Percentiles rank a stretch among this genome's conserved stretches.
Evolutionary conservation across 1,139 yeast genomes (phyloP).

Genomic region (Candida pseudoviswanathii): DNA sequence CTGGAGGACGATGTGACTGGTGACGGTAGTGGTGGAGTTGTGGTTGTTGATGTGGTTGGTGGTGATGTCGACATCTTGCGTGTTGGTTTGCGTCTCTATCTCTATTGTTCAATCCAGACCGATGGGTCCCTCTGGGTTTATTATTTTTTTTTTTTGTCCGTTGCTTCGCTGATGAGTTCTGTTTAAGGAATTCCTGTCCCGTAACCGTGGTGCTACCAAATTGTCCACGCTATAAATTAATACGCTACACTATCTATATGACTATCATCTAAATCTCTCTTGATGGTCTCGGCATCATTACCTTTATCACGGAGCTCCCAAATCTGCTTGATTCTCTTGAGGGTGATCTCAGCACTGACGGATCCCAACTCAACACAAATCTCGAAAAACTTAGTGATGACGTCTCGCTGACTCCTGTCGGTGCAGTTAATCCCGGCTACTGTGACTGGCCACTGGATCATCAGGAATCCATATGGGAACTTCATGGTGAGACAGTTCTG

Average conservation of each 20-base stretch:
- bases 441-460: constrained; percentile 60
- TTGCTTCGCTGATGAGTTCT: constrained; percentile 4
- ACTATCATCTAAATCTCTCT: constrained; percentile 26
- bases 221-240: constrained; percentile 11
- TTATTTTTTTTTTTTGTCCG: neutral
- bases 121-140: neutral
- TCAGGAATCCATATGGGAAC: constrained; percentile 26
- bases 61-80: neutral
- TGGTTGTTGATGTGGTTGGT: neutral
- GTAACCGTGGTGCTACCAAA: too few relatives aligned
- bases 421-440: constrained; percentile 57
- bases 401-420: constrained; percentile 38
- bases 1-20: neutral
- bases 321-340: constrained; percentile 35
- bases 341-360: constrained; percentile 46
- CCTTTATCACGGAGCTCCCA: constrained; percentile 40
- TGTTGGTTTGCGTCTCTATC: neutral
- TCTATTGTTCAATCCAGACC: constrained; percentile 3
- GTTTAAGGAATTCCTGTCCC: neutral
- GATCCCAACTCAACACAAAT: constrained; percentile 45
- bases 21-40: neutral
- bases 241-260: constrained; percentile 27
- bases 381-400: constrained; percentile 44
- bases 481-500: constrained; percentile 23
- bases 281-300: constrained; percentile 11